Evolutionary conservation across 768 basidiomycete species (phyloP).

Genomic region (Russula olivacea): DNA sequence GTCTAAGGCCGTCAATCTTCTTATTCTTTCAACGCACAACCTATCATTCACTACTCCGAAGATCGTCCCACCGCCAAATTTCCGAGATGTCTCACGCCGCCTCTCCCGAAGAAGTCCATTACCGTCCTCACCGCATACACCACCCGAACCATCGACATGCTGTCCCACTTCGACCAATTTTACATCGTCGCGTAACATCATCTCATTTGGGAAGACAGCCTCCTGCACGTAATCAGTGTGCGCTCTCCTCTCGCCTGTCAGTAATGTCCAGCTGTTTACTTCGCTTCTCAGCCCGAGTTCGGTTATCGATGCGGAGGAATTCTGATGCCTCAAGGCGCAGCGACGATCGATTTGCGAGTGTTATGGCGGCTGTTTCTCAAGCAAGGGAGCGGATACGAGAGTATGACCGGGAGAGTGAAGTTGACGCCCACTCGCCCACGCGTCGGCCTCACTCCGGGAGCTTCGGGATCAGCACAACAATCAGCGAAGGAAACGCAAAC

Average conservation of each 20-base stretch:
- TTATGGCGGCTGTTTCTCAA: constrained; percentile 10
- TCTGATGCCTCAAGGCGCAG: constrained; percentile 9
- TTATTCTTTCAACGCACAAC: neutral
- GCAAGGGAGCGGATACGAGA: constrained; percentile 10
- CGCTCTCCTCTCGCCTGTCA: neutral
- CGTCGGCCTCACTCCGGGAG: constrained; percentile 3
- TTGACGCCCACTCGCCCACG: neutral
- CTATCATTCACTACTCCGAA: neutral
- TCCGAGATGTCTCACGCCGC: constrained; percentile 18
- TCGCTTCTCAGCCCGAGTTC: constrained; percentile 11
- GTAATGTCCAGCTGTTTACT: neutral
- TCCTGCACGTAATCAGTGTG: constrained; percentile 12
- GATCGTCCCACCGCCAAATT: neutral
- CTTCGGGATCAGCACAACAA: constrained; percentile 18
- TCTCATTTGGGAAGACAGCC: constrained; percentile 5
- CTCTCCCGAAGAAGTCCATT: constrained; percentile 1
- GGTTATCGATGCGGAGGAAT: constrained; percentile 13
- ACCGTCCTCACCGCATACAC: constrained; percentile 5
- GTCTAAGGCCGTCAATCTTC: neutral
- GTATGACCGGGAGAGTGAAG: neutral
- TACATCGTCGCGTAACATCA: constrained; percentile 9
- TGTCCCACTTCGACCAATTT: constrained; percentile 17
- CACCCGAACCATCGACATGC: constrained; percentile 23
- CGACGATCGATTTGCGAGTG: constrained; percentile 14
- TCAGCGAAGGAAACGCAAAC: neutral